Percentiles rank a stretch among this genome's conserved stretches.
phyloP scores from a whole-genome alignment of 78 protist species.

The Cyanophora paradoxa region DNA sequence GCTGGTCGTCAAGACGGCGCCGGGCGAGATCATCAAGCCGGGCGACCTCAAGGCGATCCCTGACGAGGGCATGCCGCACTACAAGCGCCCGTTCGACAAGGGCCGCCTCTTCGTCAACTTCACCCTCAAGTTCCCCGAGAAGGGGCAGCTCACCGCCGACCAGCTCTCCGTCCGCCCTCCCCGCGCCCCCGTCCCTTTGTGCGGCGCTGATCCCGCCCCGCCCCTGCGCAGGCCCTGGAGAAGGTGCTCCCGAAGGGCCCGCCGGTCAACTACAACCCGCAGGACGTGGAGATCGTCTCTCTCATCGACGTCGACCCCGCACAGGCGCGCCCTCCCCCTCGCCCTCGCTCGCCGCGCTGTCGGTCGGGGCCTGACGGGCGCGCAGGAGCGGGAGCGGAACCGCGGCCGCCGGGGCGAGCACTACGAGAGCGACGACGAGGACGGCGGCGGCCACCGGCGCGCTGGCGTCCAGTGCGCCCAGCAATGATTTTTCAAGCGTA shows the following conservation, averaged over 20 bases:
- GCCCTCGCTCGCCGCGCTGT: too few relatives aligned
- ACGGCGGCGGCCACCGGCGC: constrained; percentile 1
- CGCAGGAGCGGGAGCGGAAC: too few relatives aligned
- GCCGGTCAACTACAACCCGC: not conserved
- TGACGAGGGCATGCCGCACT: constrained; percentile 93
- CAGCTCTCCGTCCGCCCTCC: too few relatives aligned
- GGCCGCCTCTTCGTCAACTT: constrained; percentile 75
- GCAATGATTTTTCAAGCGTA: too few relatives aligned
- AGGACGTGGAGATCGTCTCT: constrained; percentile 14
- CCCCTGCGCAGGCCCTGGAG: not conserved
- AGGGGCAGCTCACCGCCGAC: not conserved
- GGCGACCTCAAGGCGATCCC: constrained; percentile 67
- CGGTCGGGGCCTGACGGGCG: too few relatives aligned
- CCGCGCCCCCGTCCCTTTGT: not conserved
- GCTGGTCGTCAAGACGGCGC: constrained; percentile 48
- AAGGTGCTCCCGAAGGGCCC: constrained; percentile 18
- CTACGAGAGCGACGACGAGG: not conserved
- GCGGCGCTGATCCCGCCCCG: not conserved
- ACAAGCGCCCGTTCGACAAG: constrained; percentile 70
- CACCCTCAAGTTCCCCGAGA: constrained; percentile 72
- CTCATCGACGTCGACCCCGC: not conserved
- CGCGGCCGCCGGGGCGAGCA: not conserved
- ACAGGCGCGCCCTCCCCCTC: too few relatives aligned
- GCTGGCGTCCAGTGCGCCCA: constrained; percentile 36
- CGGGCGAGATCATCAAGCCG: constrained; percentile 73